A percentile compares a stretch with the other conserved stretches of the same genome.
These are phyloP conservation scores for Aspergillus saccharolyticus DNA, from an alignment of 495 filamentous ascomycete species.

Conservation along the genomic window DNA sequence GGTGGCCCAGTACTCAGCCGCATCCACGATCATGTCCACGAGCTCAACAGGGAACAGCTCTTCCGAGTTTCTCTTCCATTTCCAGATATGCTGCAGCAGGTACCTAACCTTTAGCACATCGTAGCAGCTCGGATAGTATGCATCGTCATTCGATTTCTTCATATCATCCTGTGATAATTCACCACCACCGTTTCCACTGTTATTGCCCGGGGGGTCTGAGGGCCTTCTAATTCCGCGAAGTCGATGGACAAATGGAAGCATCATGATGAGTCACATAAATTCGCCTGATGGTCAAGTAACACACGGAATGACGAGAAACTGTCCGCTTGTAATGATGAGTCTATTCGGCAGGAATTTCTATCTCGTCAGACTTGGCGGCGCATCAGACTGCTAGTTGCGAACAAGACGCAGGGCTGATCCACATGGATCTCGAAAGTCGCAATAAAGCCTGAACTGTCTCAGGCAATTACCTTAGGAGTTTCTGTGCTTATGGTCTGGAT, in stretches of 20 bases:
- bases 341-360: background rate
- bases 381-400: background rate
- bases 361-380: background rate
- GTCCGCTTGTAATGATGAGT: background rate
- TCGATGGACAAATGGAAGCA: slow-evolving; percentile 3
- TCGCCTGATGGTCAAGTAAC: background rate
- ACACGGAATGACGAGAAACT: background rate
- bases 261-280: background rate
- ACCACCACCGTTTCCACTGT: slow-evolving; percentile 4
- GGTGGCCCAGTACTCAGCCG: slow-evolving; percentile 67
- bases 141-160: background rate
- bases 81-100: slow-evolving; percentile 23
- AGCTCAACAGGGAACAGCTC: slow-evolving; percentile 55
- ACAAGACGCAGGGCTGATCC: background rate
- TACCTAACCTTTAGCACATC: slow-evolving; percentile 36
- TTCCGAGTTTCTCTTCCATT: slow-evolving; percentile 31
- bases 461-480: background rate
- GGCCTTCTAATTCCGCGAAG: background rate
- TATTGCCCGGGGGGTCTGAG: background rate
- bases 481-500: too few relatives aligned
- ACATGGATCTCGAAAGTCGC: background rate
- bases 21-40: slow-evolving; percentile 61
- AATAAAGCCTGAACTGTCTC: background rate
- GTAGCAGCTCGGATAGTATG: slow-evolving; percentile 25
- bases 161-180: background rate